phyloP scores from a whole-genome alignment of 2,329 filamentous ascomycete genomes.

The Monascus ruber region DNA sequence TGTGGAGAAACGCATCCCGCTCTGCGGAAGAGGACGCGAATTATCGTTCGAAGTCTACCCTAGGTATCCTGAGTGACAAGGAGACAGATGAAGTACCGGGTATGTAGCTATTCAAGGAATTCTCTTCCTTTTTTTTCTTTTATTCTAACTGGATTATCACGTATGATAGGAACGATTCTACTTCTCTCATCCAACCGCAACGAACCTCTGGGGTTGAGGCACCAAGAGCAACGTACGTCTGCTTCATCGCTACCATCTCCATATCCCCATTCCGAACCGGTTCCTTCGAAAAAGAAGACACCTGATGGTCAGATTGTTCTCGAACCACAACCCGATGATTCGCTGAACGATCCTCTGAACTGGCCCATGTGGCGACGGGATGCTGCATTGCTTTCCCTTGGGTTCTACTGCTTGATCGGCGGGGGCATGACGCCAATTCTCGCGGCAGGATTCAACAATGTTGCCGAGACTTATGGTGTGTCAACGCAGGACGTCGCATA shows the following conservation, averaged over 20 bases:
- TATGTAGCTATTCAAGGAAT: conserved; percentile 27
- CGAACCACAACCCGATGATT: conserved; percentile 85
- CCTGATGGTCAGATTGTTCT: conserved; percentile 73
- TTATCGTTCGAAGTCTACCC: conserved; percentile 38
- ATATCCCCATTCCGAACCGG: conserved; percentile 25
- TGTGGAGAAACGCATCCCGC: conserved; percentile 1
- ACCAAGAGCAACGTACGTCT: conserved; percentile 51
- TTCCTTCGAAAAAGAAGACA: conserved; percentile 57
- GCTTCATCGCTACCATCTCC: conserved; percentile 42
- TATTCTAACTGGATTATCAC: neutral
- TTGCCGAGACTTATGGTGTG: conserved; percentile 57
- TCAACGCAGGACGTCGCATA: conserved; percentile 63
- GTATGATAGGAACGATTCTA: conserved; percentile 46
- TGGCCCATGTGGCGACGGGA: conserved; percentile 79
- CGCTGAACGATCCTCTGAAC: conserved; percentile 81
- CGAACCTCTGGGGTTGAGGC: conserved; percentile 49
- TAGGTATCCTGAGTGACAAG: conserved; percentile 76
- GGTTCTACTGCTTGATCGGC: conserved; percentile 86
- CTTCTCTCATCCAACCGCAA: conserved; percentile 50
- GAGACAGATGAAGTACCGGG: conserved; percentile 80
- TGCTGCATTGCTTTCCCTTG: conserved; percentile 65
- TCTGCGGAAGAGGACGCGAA: conserved; percentile 7
- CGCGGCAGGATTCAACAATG: conserved; percentile 77
- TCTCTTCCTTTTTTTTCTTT: neutral
- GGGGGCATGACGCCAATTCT: conserved; percentile 86